Evolutionary conservation across 495 filamentous ascomycete genomes (phyloP), one percentile per base, ranked within the genome.

Genomic region (Lophiostoma macrostomum): DNA sequence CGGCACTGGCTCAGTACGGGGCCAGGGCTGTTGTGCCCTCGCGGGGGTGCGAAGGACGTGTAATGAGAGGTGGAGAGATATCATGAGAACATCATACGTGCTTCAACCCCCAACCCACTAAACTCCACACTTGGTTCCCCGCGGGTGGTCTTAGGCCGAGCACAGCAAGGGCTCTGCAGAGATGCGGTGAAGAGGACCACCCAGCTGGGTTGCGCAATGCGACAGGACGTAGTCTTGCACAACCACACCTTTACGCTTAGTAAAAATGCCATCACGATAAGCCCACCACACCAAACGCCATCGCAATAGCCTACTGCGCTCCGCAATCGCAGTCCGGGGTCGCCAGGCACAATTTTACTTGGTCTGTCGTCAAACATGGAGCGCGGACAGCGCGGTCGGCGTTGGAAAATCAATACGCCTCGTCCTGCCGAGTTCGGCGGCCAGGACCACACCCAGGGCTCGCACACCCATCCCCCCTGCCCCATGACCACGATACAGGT

Each of bases 1-100:
- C 20, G 47, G 47, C 10, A 28, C 34, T 8, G 47, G 18, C 12
- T 25, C 3, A 34, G 45, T 19, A n/a, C n/a, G n/a, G n/a, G n/a
- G n/a, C n/a, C n/a, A n/a, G n/a, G n/a, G n/a, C n/a, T n/a, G n/a
- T n/a, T n/a, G n/a, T n/a, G n/a, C n/a, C n/a, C n/a, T n/a, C n/a
- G n/a, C n/a, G n/a, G n/a, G n/a, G n/a, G n/a, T n/a, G n/a, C n/a
- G n/a, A n/a, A n/a, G n/a, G n/a, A n/a, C n/a, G n/a, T n/a, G n/a
- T n/a, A n/a, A n/a, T n/a, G n/a, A n/a, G n/a, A n/a, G n/a, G n/a
- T n/a, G n/a, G n/a, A 48, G 22, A 31, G 40, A 19, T 38, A 59
- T 59, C 56, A 53, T 53, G 48, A 59, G 56, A 59, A 53, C 34
- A 59, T 59, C 40, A 42, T 59, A 53, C 49, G 54, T 53, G 48